phyloP scores from a whole-genome alignment of 2,329 filamentous ascomycete genomes.

The Neonectria magnoliae region DNA sequence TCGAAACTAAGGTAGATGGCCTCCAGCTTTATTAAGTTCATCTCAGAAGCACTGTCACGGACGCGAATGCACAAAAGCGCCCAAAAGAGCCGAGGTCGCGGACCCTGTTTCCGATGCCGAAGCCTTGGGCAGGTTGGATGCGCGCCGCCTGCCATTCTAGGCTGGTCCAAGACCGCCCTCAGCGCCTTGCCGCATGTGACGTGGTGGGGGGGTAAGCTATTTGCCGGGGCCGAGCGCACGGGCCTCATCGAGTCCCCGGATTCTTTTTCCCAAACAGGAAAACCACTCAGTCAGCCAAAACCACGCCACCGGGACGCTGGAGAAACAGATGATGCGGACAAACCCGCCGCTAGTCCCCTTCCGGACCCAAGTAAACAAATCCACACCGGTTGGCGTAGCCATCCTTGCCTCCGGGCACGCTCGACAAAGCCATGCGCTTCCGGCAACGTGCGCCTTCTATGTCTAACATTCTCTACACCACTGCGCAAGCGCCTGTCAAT shows the following conservation, averaged over 20 bases:
- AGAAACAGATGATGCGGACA: constrained; percentile 40
- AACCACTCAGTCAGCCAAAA: constrained; percentile 16
- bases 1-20: constrained; percentile 1
- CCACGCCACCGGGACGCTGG: constrained; percentile 30
- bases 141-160: constrained; percentile 22
- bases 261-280: constrained; percentile 17
- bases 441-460: constrained; percentile 34
- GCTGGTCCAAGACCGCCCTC: constrained; percentile 5
- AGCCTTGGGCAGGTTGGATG: constrained; percentile 2
- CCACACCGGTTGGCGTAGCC: constrained; percentile 22
- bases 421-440: constrained; percentile 28
- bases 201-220: constrained; percentile 20
- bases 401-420: constrained; percentile 30
- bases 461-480: constrained; percentile 29
- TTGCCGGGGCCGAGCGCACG: constrained; percentile 13
- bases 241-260: constrained; percentile 16
- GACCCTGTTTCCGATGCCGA: constrained; percentile 24
- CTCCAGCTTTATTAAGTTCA: constrained; percentile 19
- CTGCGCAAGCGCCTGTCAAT: constrained; percentile 39
- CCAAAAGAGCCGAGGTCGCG: constrained; percentile 29
- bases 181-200: constrained; percentile 21
- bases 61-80: constrained; percentile 6
- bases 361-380: constrained; percentile 46
- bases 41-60: constrained; percentile 26
- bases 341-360: constrained; percentile 35